Percentiles rank a stretch among this genome's conserved stretches.
Conservation (phyloP, 257 asterid species). For the Osmanthus fragrans region DNA sequence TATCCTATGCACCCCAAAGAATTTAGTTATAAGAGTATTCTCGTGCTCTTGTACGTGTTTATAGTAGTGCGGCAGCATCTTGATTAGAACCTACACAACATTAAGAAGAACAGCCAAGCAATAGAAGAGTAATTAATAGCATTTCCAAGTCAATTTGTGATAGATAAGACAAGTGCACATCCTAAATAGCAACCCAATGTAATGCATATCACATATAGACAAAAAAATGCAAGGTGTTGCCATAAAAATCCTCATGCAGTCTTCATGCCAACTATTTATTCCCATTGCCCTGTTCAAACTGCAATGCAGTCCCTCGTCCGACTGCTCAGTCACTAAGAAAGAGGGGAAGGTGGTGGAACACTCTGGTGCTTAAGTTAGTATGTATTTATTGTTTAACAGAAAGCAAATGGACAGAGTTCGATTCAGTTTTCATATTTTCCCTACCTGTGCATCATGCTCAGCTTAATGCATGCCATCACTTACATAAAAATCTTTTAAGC, state of each 20-base stretch:
- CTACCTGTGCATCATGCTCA: not conserved
- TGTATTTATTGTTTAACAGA: not conserved
- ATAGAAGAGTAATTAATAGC: not conserved
- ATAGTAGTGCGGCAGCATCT: constrained; percentile 88
- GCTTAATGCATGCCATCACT: not conserved
- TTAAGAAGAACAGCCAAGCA: constrained; percentile 19
- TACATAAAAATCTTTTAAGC: not conserved
- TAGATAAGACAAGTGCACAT: not conserved
- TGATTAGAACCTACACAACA: constrained; percentile 61
- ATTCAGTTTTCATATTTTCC: not conserved
- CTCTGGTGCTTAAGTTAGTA: not conserved
- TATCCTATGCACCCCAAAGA: constrained; percentile 90
- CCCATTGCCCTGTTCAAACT: not conserved
- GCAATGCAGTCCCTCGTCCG: not conserved
- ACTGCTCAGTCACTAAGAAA: not conserved
- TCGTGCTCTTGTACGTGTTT: constrained; percentile 77
- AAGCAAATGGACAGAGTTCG: not conserved
- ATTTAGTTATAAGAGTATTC: constrained; percentile 92
- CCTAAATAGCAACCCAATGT: not conserved
- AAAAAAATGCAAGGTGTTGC: not conserved
- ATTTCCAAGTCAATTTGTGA: constrained; percentile 1
- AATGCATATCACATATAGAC: not conserved
- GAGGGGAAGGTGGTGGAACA: not conserved
- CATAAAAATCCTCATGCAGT: not conserved
- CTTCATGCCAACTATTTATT: not conserved